Conservation (phyloP, 768 basidiomycete species). For the Tricholoma saponaceum region DNA sequence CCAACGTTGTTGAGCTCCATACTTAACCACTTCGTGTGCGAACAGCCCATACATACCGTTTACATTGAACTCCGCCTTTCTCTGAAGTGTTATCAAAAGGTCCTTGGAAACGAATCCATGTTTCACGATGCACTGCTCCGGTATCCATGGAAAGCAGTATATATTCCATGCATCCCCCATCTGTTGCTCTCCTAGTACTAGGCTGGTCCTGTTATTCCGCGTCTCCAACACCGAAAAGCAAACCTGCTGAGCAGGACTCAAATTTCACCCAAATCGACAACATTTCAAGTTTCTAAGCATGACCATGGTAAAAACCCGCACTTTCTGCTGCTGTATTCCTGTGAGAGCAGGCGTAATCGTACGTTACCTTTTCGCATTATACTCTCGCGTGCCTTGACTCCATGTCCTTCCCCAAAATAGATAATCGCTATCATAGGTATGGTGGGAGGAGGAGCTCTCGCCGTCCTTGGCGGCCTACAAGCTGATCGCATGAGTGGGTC, state of each 20-base stretch:
- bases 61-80: neutral
- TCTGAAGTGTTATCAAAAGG: neutral
- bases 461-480: constrained; percentile 26
- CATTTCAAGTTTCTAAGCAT: constrained; percentile 18
- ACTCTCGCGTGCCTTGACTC: neutral
- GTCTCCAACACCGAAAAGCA: constrained; percentile 10
- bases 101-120: constrained; percentile 11
- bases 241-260: constrained; percentile 3
- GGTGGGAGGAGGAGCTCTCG: constrained; percentile 36
- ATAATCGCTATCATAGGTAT: constrained; percentile 41
- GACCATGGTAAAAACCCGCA: constrained; percentile 35
- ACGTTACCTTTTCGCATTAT: constrained; percentile 13
- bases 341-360: constrained; percentile 46
- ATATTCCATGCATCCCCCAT: constrained; percentile 22
- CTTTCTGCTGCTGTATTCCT: constrained; percentile 49
- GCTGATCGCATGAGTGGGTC: constrained; percentile 11
- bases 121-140: constrained; percentile 10
- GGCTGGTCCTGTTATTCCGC: constrained; percentile 42
- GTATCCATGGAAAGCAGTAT: constrained; percentile 20
- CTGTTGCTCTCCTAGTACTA: constrained; percentile 22
- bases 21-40: too few species aligned
- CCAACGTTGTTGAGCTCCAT: too few species aligned
- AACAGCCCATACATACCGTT: neutral
- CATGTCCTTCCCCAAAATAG: constrained; percentile 14
- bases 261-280: neutral